These are phyloP conservation scores for Penicillium sp. DNA, from an alignment of 2,329 filamentous ascomycete species.

Conservation along the genomic window DNA sequence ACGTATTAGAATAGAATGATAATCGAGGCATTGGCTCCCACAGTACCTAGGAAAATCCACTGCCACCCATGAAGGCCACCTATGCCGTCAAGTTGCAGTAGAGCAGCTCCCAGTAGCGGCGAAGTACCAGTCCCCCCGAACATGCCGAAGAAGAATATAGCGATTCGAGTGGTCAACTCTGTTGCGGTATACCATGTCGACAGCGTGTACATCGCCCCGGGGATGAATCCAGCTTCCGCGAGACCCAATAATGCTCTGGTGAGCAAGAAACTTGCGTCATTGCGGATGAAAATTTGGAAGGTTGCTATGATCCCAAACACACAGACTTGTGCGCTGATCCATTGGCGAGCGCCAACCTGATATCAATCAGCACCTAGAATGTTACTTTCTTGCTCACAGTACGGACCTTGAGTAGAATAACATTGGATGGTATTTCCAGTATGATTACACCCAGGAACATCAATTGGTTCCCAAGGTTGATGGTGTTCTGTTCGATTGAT, in stretches of 20 bases:
- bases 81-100: neutral
- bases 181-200: slow-evolving; percentile 1
- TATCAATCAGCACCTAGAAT: slow-evolving; percentile 18
- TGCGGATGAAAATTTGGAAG: neutral
- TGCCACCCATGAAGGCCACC: neutral
- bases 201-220: neutral
- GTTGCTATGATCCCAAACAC: neutral
- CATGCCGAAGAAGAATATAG: slow-evolving; percentile 4
- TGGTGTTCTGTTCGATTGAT: neutral
- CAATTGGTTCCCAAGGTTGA: slow-evolving; percentile 1
- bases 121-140: neutral
- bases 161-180: neutral
- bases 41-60: neutral
- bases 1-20: neutral
- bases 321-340: neutral
- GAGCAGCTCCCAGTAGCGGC: neutral
- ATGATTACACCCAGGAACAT: neutral
- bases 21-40: neutral
- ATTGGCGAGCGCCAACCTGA: neutral
- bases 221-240: neutral
- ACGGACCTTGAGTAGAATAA: slow-evolving; percentile 23
- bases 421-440: neutral
- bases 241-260: neutral
- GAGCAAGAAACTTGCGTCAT: neutral
- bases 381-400: neutral